These are phyloP conservation scores for Boletus sp. DNA, from an alignment of 768 basidiomycete species.

Conservation along the genomic window DNA sequence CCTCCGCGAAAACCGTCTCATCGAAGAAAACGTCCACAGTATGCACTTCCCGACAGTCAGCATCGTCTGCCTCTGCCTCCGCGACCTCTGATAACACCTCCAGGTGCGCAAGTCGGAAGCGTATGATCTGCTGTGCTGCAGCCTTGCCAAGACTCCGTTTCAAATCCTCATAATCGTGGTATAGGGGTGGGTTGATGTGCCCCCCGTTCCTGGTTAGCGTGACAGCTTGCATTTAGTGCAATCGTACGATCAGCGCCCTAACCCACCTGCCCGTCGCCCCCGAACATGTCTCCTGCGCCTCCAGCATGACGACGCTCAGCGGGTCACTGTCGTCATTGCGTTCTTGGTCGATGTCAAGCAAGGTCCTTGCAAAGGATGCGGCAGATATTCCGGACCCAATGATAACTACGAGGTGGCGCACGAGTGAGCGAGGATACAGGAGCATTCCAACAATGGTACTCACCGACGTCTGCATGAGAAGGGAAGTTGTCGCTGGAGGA, in stretches of 20 bases:
- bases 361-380: conserved; percentile 40
- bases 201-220: conserved; percentile 43
- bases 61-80: conserved; percentile 26
- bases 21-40: conserved; percentile 38
- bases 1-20: conserved; percentile 32
- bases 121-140: conserved; percentile 39
- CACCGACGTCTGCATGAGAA: conserved; percentile 55
- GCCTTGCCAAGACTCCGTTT: conserved; percentile 37
- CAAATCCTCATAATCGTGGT: conserved; percentile 43
- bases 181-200: conserved; percentile 49
- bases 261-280: conserved; percentile 52
- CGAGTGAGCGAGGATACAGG: neutral
- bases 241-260: neutral
- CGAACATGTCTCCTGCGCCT: conserved; percentile 58
- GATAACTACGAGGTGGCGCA: conserved; percentile 33
- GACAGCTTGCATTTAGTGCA: neutral
- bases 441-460: neutral
- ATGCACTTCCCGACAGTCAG: conserved; percentile 32
- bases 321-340: conserved; percentile 14
- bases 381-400: conserved; percentile 58
- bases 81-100: conserved; percentile 32
- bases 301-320: conserved; percentile 50
- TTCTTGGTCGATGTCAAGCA: conserved; percentile 32
- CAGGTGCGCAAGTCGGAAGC: conserved; percentile 41
- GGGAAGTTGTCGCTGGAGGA: conserved; percentile 34